phyloP scores from a whole-genome alignment of 345 rosid species.

The Leavenworthia alabamica region DNA sequence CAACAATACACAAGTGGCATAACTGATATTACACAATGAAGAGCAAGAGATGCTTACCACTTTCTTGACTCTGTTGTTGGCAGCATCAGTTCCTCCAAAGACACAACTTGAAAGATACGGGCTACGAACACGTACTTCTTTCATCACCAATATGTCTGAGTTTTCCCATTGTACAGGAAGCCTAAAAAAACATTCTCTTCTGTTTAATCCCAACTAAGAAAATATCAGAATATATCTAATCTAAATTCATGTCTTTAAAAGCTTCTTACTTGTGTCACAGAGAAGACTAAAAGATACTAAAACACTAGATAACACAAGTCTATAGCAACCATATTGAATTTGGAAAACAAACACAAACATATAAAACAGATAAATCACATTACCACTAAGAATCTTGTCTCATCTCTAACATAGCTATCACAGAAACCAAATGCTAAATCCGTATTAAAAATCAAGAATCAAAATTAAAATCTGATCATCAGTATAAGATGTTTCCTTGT shows the following conservation, averaged over 20 bases:
- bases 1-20: not conserved
- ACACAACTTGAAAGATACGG: constrained; percentile 88
- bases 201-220: not conserved
- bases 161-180: constrained; percentile 98
- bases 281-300: not conserved
- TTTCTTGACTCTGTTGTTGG: constrained; percentile 95
- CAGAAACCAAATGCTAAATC: too few species aligned
- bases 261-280: not conserved
- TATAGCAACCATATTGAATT: not conserved
- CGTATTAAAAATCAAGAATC: too few species aligned
- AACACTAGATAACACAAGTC: not conserved
- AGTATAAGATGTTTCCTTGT: too few species aligned
- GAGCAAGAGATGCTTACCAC: constrained; percentile 52
- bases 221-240: not conserved
- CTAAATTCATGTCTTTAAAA: not conserved
- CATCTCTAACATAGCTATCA: not conserved
- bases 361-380: not conserved
- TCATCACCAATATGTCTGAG: constrained; percentile 79
- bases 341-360: not conserved
- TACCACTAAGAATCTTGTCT: not conserved
- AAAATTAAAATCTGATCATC: too few species aligned
- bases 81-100: constrained; percentile 85
- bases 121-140: constrained; percentile 84
- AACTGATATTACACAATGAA: not conserved
- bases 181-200: constrained; percentile 35